Evolutionary conservation across 2,329 filamentous ascomycete genomes (phyloP).

Genomic region (Periconia digitata): DNA sequence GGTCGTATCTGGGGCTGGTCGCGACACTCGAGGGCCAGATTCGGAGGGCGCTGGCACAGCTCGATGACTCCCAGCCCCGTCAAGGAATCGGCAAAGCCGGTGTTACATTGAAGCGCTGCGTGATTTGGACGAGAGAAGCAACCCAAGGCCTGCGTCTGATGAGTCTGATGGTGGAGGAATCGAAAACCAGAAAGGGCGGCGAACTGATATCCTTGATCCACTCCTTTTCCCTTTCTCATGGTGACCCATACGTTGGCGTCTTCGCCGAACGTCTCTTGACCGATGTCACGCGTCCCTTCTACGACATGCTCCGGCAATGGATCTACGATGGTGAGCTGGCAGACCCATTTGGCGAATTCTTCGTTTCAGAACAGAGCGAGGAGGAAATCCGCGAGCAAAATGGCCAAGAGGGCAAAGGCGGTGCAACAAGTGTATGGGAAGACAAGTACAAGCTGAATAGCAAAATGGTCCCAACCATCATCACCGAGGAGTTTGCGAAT

Average conservation of each 20-base stretch:
- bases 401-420: constrained; percentile 49
- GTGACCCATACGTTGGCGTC: constrained; percentile 88
- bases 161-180: constrained; percentile 91
- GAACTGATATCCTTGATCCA: constrained; percentile 94
- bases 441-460: constrained; percentile 90
- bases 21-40: constrained; percentile 94
- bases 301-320: constrained; percentile 94
- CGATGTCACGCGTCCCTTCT: constrained; percentile 91
- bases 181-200: constrained; percentile 79
- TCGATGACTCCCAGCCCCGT: constrained; percentile 69
- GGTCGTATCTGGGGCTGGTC: constrained; percentile 86
- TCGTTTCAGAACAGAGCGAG: constrained; percentile 80
- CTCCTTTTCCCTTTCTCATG: constrained; percentile 87
- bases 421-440: constrained; percentile 92
- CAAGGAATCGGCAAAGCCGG: constrained; percentile 79
- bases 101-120: constrained; percentile 91
- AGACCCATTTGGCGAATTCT: constrained; percentile 96
- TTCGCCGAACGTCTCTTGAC: constrained; percentile 88
- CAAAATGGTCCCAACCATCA: constrained; percentile 88
- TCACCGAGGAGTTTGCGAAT: constrained; percentile 89
- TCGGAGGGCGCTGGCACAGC: constrained; percentile 71
- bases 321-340: constrained; percentile 97
- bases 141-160: constrained; percentile 93
- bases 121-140: constrained; percentile 96
- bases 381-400: constrained; percentile 45